A percentile compares a stretch with the other conserved stretches of the same genome.
Conservation (phyloP, 2,329 filamentous ascomycete genomes). For the Colletotrichum lindemuthianum region DNA sequence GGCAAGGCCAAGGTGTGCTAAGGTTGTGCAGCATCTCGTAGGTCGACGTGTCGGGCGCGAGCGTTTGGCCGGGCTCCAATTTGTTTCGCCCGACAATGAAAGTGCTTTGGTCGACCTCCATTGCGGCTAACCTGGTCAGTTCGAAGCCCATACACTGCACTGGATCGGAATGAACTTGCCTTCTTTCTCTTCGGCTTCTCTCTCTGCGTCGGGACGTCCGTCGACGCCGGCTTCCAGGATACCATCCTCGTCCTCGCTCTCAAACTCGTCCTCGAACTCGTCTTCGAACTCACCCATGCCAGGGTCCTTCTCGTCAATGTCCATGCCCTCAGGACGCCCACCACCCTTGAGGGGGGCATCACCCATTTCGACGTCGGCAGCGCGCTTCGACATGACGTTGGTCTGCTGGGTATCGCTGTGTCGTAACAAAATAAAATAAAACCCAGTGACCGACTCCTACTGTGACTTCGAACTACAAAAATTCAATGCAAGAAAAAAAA, state of each 20-base stretch:
- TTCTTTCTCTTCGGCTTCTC: constrained; percentile 87
- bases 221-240: constrained; percentile 95
- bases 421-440: background rate
- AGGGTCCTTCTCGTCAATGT: constrained; percentile 68
- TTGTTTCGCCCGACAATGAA: constrained; percentile 97
- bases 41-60: constrained; percentile 90
- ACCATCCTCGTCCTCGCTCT: constrained; percentile 90
- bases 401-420: background rate
- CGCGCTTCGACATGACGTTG: constrained; percentile 67
- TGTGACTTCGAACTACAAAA: constrained; percentile 11
- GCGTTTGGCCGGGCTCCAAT: constrained; percentile 87
- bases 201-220: constrained; percentile 89
- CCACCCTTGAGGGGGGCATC: constrained; percentile 67
- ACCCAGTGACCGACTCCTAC: background rate
- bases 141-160: background rate
- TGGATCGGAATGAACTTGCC: constrained; percentile 51
- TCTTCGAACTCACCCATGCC: constrained; percentile 87
- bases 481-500: constrained; percentile 21
- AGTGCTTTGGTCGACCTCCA: constrained; percentile 93
- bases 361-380: constrained; percentile 60
- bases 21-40: constrained; percentile 98
- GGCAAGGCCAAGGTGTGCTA: constrained; percentile 94
- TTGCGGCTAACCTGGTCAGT: constrained; percentile 65
- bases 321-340: constrained; percentile 71
- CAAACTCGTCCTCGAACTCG: constrained; percentile 92